phyloP scores from a whole-genome alignment of 1,284 basidiomycete species.

The Athelia sp. region DNA sequence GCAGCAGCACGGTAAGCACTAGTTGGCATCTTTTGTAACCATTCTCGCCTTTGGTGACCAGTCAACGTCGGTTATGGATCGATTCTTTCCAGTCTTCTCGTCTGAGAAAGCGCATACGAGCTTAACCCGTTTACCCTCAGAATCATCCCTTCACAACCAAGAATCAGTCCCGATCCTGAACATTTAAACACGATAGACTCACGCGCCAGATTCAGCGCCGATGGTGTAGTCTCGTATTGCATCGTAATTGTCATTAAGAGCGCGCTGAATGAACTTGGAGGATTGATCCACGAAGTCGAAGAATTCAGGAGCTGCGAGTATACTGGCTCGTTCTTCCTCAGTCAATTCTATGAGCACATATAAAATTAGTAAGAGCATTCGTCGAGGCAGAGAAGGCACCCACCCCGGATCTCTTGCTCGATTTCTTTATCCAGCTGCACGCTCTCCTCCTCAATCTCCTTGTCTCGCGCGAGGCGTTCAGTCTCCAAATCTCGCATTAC shows the following conservation, averaged over 20 bases:
- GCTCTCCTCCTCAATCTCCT: slow-evolving; percentile 78
- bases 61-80: slow-evolving; percentile 93
- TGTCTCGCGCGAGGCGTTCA: slow-evolving; percentile 66
- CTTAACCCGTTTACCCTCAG: slow-evolving; percentile 85
- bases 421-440: slow-evolving; percentile 75
- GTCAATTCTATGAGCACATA: slow-evolving; percentile 57
- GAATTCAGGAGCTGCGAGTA: slow-evolving; percentile 85
- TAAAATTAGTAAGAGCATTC: neutral
- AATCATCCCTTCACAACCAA: slow-evolving; percentile 63
- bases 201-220: slow-evolving; percentile 73
- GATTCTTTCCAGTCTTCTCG: slow-evolving; percentile 82
- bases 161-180: neutral
- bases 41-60: slow-evolving; percentile 88
- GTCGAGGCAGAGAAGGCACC: slow-evolving; percentile 8
- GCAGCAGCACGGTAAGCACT: slow-evolving; percentile 2
- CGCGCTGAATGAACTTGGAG: slow-evolving; percentile 93
- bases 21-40: slow-evolving; percentile 4
- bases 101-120: slow-evolving; percentile 86
- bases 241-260: slow-evolving; percentile 95
- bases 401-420: slow-evolving; percentile 77
- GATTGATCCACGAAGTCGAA: slow-evolving; percentile 91
- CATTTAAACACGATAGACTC: slow-evolving; percentile 19
- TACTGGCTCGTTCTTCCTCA: slow-evolving; percentile 77
- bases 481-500: slow-evolving; percentile 62
- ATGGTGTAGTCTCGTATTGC: slow-evolving; percentile 95